A percentile compares a stretch with the other conserved stretches of the same genome.
phyloP scores from a whole-genome alignment of 2,329 filamentous ascomycete species.

The Annulohypoxylon truncatum region DNA sequence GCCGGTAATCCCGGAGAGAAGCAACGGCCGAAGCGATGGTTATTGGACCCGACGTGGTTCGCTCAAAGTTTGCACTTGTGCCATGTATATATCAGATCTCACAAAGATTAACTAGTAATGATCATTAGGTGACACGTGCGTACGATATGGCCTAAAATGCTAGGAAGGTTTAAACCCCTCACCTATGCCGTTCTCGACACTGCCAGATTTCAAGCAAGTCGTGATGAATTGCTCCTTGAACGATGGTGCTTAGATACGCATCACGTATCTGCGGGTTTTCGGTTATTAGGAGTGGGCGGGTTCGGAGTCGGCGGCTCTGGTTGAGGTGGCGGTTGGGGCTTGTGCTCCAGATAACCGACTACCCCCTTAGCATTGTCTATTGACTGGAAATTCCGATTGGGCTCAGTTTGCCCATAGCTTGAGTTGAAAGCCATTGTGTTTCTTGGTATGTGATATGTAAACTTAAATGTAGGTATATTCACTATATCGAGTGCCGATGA shows the following conservation, averaged over 20 bases:
- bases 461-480: conserved; percentile 10
- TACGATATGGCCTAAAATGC: conserved; percentile 3
- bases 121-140: conserved; percentile 19
- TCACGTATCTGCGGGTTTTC: conserved; percentile 21
- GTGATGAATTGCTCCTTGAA: conserved; percentile 10
- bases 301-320: conserved; percentile 50
- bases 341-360: conserved; percentile 32
- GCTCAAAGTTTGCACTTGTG: background rate
- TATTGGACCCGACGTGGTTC: background rate
- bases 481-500: conserved; percentile 4
- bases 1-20: background rate
- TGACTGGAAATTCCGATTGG: conserved; percentile 5
- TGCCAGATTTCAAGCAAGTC: conserved; percentile 6
- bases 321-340: conserved; percentile 47
- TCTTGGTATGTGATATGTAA: conserved; percentile 1
- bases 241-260: background rate
- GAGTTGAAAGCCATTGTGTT: conserved; percentile 25
- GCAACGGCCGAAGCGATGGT: background rate
- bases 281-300: conserved; percentile 44
- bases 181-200: conserved; percentile 15
- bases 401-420: background rate
- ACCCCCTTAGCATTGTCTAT: conserved; percentile 18
- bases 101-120: conserved; percentile 3
- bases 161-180: conserved; percentile 6
- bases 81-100: background rate